Conservation (phyloP, 305 asterid species). For the Euphrasia arctica region DNA sequence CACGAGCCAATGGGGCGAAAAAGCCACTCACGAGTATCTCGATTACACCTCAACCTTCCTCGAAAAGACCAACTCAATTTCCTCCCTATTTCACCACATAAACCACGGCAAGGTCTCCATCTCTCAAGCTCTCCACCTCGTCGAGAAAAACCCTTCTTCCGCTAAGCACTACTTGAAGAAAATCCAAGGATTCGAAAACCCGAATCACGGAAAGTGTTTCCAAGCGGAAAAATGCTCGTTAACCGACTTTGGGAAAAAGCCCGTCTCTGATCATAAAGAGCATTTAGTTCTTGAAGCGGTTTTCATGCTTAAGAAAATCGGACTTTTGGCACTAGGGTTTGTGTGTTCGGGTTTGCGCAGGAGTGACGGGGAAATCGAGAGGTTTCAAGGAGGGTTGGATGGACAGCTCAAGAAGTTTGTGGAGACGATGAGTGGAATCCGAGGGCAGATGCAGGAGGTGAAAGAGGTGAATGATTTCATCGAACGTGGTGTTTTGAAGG, state of each 20-base stretch:
- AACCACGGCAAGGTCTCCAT: slow-evolving; percentile 43
- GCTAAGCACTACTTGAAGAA: slow-evolving; percentile 23
- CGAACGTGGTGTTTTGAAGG: slow-evolving; percentile 20
- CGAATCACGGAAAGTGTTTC: slow-evolving; percentile 22
- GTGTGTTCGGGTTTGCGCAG: slow-evolving; percentile 40
- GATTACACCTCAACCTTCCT: slow-evolving; percentile 39
- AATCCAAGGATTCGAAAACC: slow-evolving; percentile 21
- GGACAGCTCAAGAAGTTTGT: slow-evolving; percentile 36
- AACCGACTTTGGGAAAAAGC: slow-evolving; percentile 26
- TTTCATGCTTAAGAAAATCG: slow-evolving; percentile 31
- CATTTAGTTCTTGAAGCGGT: slow-evolving; percentile 37
- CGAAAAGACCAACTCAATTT: slow-evolving; percentile 44
- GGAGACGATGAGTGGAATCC: slow-evolving; percentile 34
- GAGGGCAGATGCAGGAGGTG: slow-evolving; percentile 34
- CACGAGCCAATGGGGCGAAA: slow-evolving; percentile 42
- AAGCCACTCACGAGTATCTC: slow-evolving; percentile 45
- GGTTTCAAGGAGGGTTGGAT: slow-evolving; percentile 25
- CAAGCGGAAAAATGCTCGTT: slow-evolving; percentile 22
- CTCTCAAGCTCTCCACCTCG: slow-evolving; percentile 36
- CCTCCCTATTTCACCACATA: slow-evolving; percentile 48
- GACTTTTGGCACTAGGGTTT: slow-evolving; percentile 44
- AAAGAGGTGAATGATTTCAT: slow-evolving; percentile 41
- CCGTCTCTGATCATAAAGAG: slow-evolving; percentile 34
- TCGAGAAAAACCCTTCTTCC: slow-evolving; percentile 20
- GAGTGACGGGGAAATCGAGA: slow-evolving; percentile 38